Conservation (phyloP, 73 alveolate species). For the Tetrahymena elliotti region DNA sequence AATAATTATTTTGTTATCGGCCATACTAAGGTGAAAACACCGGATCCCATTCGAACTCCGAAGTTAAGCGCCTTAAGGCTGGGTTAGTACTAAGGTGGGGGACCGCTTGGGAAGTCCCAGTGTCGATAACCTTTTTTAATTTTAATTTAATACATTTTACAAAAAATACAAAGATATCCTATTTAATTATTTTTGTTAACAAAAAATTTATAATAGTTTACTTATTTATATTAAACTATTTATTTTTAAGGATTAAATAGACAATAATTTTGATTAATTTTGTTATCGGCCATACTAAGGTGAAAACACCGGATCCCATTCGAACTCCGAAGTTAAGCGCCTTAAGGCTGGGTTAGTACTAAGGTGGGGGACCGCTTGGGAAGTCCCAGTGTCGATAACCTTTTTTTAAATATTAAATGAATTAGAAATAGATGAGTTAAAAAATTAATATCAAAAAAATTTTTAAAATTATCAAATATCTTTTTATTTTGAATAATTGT, state of each 20-base stretch:
- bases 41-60: slow-evolving; percentile 99
- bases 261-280: not conserved
- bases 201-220: no score
- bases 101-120: slow-evolving; percentile 99
- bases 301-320: slow-evolving; percentile 99
- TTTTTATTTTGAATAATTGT: no score
- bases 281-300: slow-evolving; percentile 98
- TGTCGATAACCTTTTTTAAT: slow-evolving; percentile 75
- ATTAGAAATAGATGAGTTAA: no score
- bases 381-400: slow-evolving; percentile 91
- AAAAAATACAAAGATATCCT: no score
- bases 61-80: slow-evolving; percentile 99
- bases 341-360: slow-evolving; percentile 98
- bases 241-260: no score
- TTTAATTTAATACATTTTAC: no score
- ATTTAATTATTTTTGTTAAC: no score
- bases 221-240: no score
- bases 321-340: slow-evolving; percentile 99
- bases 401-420: slow-evolving; percentile 16
- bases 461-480: no score
- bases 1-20: slow-evolving; percentile 71
- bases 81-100: slow-evolving; percentile 99
- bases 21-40: slow-evolving; percentile 99
- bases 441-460: no score
- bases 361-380: slow-evolving; percentile 99